Evolutionary conservation across 495 filamentous ascomycete species (phyloP).

Genomic region (Lindgomyces ingoldianus): DNA sequence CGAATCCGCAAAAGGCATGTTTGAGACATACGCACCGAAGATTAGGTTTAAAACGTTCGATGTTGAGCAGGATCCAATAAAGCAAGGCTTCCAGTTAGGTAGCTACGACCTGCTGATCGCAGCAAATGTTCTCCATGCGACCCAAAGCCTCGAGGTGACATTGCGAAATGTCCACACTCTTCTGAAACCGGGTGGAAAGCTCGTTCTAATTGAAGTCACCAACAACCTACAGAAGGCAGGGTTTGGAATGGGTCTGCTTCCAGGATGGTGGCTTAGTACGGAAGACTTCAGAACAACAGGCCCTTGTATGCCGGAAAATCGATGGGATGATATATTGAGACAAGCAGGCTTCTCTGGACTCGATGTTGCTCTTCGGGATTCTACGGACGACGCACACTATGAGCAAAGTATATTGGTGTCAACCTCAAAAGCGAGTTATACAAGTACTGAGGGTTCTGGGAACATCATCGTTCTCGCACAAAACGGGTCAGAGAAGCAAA

Average conservation of each 20-base stretch:
- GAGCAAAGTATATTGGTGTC: conserved; percentile 5
- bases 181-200: conserved; percentile 17
- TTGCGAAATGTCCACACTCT: conserved; percentile 11
- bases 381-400: not conserved
- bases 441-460: not conserved
- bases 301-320: not conserved
- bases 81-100: conserved; percentile 11
- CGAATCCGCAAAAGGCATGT: conserved; percentile 1
- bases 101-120: conserved; percentile 22
- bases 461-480: not conserved
- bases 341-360: conserved; percentile 11
- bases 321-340: conserved; percentile 15
- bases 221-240: not conserved
- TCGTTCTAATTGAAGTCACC: conserved; percentile 15
- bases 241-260: conserved; percentile 12
- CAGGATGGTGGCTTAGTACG: conserved; percentile 21
- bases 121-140: conserved; percentile 25
- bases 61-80: conserved; percentile 12
- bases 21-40: conserved; percentile 15
- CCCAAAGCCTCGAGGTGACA: conserved; percentile 5
- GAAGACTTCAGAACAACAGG: not conserved
- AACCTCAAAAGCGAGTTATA: not conserved
- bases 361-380: conserved; percentile 7
- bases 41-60: conserved; percentile 41
- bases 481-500: not conserved